These are phyloP conservation scores for Ramularia collo-cygni DNA, from an alignment of 2,329 filamentous ascomycete species.

Conservation along the genomic window DNA sequence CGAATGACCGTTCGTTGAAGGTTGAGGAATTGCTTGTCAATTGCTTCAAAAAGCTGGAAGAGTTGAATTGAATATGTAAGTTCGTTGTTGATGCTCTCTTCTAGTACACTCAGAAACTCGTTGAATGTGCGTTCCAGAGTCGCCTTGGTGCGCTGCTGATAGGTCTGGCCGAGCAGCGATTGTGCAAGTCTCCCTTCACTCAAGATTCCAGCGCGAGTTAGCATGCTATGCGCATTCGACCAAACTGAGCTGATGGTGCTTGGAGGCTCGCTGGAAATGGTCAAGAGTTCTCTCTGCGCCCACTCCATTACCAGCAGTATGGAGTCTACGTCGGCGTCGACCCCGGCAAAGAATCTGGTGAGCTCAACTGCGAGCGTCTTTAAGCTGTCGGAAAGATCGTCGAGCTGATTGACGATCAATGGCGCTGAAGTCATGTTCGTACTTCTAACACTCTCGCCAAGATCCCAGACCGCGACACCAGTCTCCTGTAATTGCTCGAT, in stretches of 20 bases:
- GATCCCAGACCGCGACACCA: conserved; percentile 87
- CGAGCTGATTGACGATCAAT: conserved; percentile 77
- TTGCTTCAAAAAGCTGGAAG: conserved; percentile 83
- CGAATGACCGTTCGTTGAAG: conserved; percentile 77
- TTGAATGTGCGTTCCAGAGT: conserved; percentile 82
- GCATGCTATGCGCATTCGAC: conserved; percentile 73
- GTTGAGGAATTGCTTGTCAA: conserved; percentile 85
- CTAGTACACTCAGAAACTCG: conserved; percentile 78
- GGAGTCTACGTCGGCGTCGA: conserved; percentile 86
- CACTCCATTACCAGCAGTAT: conserved; percentile 96
- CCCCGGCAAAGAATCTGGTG: conserved; percentile 85
- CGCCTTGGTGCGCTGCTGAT: conserved; percentile 69
- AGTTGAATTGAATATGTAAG: conserved; percentile 71
- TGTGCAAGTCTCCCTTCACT: conserved; percentile 17
- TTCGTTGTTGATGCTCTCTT: conserved; percentile 82
- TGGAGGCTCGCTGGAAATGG: conserved; percentile 55
- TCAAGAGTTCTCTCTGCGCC: conserved; percentile 76
- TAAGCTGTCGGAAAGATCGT: conserved; percentile 77
- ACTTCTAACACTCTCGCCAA: conserved; percentile 79
- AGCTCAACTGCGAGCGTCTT: conserved; percentile 79
- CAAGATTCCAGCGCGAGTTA: conserved; percentile 52
- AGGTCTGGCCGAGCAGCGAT: conserved; percentile 68
- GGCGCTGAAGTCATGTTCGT: conserved; percentile 88
- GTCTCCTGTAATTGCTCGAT: conserved; percentile 86
- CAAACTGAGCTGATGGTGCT: conserved; percentile 65